Evolutionary conservation across 2,329 filamentous ascomycete species (phyloP).

Genomic region (Pseudogymnoascus sp.): DNA sequence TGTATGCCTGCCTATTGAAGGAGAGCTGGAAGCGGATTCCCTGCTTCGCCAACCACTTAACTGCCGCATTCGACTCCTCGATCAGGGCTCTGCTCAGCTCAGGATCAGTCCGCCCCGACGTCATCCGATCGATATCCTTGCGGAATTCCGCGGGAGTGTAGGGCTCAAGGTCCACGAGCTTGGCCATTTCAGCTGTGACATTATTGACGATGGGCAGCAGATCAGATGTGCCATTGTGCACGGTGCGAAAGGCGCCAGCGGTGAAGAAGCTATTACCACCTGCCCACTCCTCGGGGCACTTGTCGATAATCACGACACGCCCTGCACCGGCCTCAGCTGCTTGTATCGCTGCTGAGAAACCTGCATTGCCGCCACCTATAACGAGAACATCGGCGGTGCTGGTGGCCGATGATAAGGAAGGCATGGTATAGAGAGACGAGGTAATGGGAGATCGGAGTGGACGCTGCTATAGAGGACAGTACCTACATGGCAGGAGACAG

Average conservation of each 20-base stretch:
- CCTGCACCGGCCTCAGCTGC: constrained; percentile 41
- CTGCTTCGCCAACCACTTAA: constrained; percentile 48
- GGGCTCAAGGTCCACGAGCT: constrained; percentile 48
- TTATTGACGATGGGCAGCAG: constrained; percentile 56
- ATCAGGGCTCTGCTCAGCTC: constrained; percentile 43
- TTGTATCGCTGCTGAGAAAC: constrained; percentile 51
- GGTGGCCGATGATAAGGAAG: neutral
- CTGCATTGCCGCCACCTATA: constrained; percentile 57
- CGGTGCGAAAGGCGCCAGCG: constrained; percentile 37
- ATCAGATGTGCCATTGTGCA: constrained; percentile 47
- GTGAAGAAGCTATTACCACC: constrained; percentile 21
- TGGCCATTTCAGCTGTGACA: constrained; percentile 37
- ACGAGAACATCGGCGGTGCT: constrained; percentile 40
- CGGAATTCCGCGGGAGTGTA: constrained; percentile 50
- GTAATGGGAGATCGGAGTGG: constrained; percentile 1
- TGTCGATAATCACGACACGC: constrained; percentile 37
- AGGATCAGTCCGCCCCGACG: constrained; percentile 44
- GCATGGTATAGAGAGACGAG: constrained; percentile 10
- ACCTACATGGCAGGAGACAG: neutral
- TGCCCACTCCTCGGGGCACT: constrained; percentile 20
- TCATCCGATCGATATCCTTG: constrained; percentile 50
- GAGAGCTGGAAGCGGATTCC: constrained; percentile 52
- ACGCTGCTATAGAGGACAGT: constrained; percentile 3
- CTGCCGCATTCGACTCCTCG: constrained; percentile 39
- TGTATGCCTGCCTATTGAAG: constrained; percentile 59